Evolutionary conservation across 495 filamentous ascomycete species (phyloP), one percentile per base, ranked within the genome.

Genomic region (Alectoria sarmentosa): DNA sequence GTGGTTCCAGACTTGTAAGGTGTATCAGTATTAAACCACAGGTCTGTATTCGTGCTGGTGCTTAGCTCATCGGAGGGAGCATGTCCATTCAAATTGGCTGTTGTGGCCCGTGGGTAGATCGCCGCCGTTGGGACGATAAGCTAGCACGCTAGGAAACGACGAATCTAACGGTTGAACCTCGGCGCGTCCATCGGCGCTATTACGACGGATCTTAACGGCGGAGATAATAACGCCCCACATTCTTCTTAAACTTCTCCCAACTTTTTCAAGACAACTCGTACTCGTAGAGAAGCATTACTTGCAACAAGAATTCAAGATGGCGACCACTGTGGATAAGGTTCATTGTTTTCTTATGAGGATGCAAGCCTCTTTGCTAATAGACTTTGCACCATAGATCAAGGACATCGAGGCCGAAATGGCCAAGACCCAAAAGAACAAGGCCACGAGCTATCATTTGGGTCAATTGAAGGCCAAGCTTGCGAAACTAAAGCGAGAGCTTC

Each of bases 401-500:
- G 90, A 92, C 72, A 88, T 98, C 75, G 94, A 98, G 89, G 79
- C 88, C 79, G 94, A 97, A 76, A 85, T 87, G 80, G 79, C 88
- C 84, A 80, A 72, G 80, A 71, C 69, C 21, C 94, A 98, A 75
- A 98, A 97, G 79, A 98, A 98, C 76, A 98, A 98, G 79, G 90
- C 90, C 46, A 98, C 94, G 19, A 92, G 92, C 39, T 98, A 87
- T 72, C 84, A 88, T 73, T 77, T 89, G 73, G 86, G 86, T 72
- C 94, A 97, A 81, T 80, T 98, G 71, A 98, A 98, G 78, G 94
- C 94, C 55, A 98, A 98, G 79, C 89, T 98, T 74, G 93, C 94
- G 28, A 98, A 98, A 78, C 79, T 98, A 71, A 96, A 96, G 80
- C 84, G 90, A 76, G 94, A 98, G 76, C 87, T 98, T 46, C 82